Evolutionary conservation across 805 yeast genomes (phyloP).

Genomic region (Candida xyloterini): DNA sequence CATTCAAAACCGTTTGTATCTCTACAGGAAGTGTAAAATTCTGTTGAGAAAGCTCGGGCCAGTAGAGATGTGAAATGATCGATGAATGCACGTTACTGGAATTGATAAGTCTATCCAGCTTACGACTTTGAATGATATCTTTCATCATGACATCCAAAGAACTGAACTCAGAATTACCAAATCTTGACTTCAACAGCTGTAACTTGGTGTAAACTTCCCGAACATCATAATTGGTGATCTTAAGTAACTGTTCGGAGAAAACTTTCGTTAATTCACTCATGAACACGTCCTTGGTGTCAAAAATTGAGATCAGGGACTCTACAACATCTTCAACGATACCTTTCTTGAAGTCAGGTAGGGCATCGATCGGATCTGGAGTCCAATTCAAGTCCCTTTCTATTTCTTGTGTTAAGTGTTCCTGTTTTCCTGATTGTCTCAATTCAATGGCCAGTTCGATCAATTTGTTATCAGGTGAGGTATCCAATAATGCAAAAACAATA

Average conservation of each 20-base stretch:
- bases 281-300: slow-evolving; percentile 65
- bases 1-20: slow-evolving; percentile 40
- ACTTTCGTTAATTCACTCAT: slow-evolving; percentile 60
- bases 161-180: slow-evolving; percentile 64
- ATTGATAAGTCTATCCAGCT: slow-evolving; percentile 38
- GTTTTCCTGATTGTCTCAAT: slow-evolving; percentile 36
- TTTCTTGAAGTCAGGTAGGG: slow-evolving; percentile 77
- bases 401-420: slow-evolving; percentile 31
- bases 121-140: slow-evolving; percentile 60
- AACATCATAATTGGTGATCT: slow-evolving; percentile 39
- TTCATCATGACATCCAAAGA: slow-evolving; percentile 80
- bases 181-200: slow-evolving; percentile 55
- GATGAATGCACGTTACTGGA: slow-evolving; percentile 46
- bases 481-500: slow-evolving; percentile 69
- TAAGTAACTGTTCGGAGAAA: slow-evolving; percentile 56
- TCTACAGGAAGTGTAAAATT: slow-evolving; percentile 47
- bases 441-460: slow-evolving; percentile 56
- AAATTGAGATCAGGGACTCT: slow-evolving; percentile 67
- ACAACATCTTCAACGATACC: slow-evolving; percentile 62
- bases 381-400: slow-evolving; percentile 54
- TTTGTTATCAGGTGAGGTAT: slow-evolving; percentile 38
- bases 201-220: slow-evolving; percentile 41
- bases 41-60: slow-evolving; percentile 61
- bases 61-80: slow-evolving; percentile 71
- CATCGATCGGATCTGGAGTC: slow-evolving; percentile 87